Conservation (phyloP, 108 stramenopile genomes). For the Stephanodiscus triporus region DNA sequence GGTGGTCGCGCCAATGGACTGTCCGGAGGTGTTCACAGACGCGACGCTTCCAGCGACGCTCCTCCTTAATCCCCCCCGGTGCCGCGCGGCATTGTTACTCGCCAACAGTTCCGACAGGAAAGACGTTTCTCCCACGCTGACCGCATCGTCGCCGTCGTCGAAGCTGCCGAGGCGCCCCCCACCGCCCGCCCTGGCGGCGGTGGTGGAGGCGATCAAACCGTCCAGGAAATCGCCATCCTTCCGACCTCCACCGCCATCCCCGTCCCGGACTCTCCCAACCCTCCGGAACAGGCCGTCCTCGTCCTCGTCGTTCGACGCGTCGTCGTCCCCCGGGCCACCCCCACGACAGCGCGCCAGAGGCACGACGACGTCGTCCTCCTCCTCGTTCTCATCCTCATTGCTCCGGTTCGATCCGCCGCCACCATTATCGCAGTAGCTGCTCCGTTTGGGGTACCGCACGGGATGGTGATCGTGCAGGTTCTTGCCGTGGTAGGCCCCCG, state of each 20-base stretch:
- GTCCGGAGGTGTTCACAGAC: not conserved
- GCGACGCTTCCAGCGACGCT: conserved; percentile 1
- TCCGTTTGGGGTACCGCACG: conserved; percentile 24
- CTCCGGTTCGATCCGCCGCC: conserved; percentile 6
- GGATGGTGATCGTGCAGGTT: conserved; percentile 34
- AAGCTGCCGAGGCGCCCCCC: not conserved
- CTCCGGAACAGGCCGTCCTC: conserved; percentile 11
- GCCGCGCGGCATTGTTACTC: conserved; percentile 16
- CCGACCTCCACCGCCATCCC: not conserved
- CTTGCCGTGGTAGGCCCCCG: not conserved
- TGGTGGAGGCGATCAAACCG: conserved; percentile 10
- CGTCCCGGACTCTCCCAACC: conserved; percentile 3
- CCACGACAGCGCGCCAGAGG: not conserved
- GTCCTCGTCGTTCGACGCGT: not conserved
- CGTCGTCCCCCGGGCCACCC: too few species aligned
- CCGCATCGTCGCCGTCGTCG: conserved; percentile 9
- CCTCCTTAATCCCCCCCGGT: conserved; percentile 15
- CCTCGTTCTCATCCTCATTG: conserved; percentile 15
- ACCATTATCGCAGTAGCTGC: not conserved
- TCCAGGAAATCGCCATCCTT: conserved; percentile 9
- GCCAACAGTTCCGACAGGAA: conserved; percentile 33
- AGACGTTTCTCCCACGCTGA: conserved; percentile 27
- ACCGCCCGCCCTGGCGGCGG: not conserved
- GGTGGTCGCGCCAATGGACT: conserved; percentile 3
- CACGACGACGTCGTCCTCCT: conserved; percentile 6